Evolutionary conservation across 805 yeast genomes (phyloP), one percentile per base, ranked within the genome.

Genomic region (Candida silvatica): DNA sequence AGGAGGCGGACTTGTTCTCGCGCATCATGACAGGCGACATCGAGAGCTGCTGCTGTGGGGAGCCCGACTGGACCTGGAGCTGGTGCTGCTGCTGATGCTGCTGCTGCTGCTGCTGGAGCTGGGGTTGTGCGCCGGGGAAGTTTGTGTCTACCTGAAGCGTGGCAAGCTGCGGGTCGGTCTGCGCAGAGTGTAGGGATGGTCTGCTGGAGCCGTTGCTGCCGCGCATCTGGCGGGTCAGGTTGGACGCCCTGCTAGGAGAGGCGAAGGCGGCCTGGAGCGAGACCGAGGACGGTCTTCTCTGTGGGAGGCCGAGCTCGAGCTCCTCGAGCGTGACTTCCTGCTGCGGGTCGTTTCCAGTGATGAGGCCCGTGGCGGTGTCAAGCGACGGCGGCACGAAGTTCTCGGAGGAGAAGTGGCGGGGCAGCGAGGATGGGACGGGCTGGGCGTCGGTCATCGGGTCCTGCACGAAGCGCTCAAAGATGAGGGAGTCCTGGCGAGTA

Each of bases 391-490:
- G 77, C 30, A 73, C 69, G 42, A 53, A 69, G 47, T 70, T 74
- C 44, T 73, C 79, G 6, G 62, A 56, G 24, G 69, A 62, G 36
- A 61, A 51, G 40, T 58, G 62, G 34, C 61, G 44, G 20, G 63
- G 62, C n/a, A 57, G 37, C 5, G 55, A 48, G 32, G 43, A 35
- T 2, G 52, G 51, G n/a, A 49, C 38, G 2, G 56, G 50, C 41
- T 50, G 54, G 29, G 52, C 38, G 36, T 53, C 53, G 33, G 56
- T 44, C 29, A 60, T 44, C 6, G 74, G 74, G 41, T 77, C 83
- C 49, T 78, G 81, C 6, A 78, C 85, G 32, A 71, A 66, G 37
- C 85, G 64, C 45, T 78, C 87, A 49, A 74, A 81, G 48, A 79
- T 80, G 49, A 69, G 50, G 12, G 80, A 72, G 20, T 56, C 58